These are phyloP conservation scores for Triticum urartu DNA, from an alignment of 176 grass and related monocot species.

Conservation along the genomic window DNA sequence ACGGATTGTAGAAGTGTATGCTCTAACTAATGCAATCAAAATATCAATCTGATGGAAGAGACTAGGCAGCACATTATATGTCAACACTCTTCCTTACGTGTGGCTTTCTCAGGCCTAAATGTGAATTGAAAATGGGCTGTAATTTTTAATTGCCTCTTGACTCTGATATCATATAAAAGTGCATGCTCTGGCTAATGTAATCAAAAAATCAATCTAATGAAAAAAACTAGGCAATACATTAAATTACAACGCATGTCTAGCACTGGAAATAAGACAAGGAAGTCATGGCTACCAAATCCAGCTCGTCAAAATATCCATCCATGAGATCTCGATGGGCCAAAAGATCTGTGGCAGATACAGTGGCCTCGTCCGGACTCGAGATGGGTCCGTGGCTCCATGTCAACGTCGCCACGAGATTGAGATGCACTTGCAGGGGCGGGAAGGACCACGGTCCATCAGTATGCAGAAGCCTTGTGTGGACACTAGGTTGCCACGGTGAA, in stretches of 20 bases:
- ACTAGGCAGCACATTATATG: too few species aligned
- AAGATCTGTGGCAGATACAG: background rate
- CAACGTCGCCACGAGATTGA: background rate
- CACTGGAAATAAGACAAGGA: background rate
- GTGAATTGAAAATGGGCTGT: too few species aligned
- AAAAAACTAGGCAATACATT: too few species aligned
- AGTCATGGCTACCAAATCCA: background rate
- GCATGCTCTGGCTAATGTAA: too few species aligned
- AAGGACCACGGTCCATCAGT: background rate
- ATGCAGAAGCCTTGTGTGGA: background rate
- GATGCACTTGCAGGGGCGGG: background rate
- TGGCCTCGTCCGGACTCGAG: background rate
- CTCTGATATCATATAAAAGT: too few species aligned
- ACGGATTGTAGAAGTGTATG: background rate
- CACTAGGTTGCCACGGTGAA: background rate
- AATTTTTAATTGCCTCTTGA: too few species aligned
- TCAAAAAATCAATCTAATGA: too few species aligned
- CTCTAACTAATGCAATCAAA: too few species aligned
- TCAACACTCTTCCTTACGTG: too few species aligned
- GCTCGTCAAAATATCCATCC: background rate
- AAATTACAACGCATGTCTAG: background rate
- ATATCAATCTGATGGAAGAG: too few species aligned
- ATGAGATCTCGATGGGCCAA: background rate
- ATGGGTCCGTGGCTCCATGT: background rate
- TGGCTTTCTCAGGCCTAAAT: too few species aligned